Base-by-base conservation (phyloP, 192 early-diverging fungal genomes). In the Coemansia sp. region DNA sequence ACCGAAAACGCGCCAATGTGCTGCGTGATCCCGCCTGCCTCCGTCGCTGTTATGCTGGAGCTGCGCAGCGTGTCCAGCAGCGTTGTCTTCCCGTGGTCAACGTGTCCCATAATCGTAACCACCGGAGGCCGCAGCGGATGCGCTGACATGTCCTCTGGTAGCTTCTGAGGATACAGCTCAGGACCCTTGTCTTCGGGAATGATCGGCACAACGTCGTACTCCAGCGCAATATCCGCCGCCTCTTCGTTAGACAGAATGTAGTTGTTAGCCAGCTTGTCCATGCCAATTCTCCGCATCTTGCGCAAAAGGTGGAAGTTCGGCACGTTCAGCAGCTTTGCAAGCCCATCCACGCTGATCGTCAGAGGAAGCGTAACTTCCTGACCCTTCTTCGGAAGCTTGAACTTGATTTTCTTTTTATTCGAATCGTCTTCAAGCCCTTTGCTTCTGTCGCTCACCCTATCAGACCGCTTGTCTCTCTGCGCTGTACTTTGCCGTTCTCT, bases 101-200 rank as follows among this genome's bases (percentile, higher is more conserved):
- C 95, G 67, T 99, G 97, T 7, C 97, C 97, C 95, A 99, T 94
- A 69, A 99, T 95, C 1, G 97, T 96, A 15, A 99, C 94, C 16
- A 99, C 88, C 11, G 97, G 97, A 5, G 97, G 93, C 19, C 95
- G 87, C 15, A 76, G 55, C 13, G 90, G 90, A 66, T 89, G 90
- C 13, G 71, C 67, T 4, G 90, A 87, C 89, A 90, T 90, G 56
- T 94, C 93, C 36, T 85, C 86, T 0, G 93, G 91, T 52, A 78
- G 65, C 4, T 88, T 86, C 46, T 90, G 75, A 7, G 83, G 76
- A 32, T 71, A 55, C 36, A 82, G 66, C 54, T 81, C 78, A 6
- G 70, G 64, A 1, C 73, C 77, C 8, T 58, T 72, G 60, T 78
- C 65, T 8, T 81, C 77, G 21, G 89, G 83, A 6, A 97, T 84